Evolutionary conservation across 345 rosid genomes (phyloP).

Genomic region (Syzygium aromaticum): DNA sequence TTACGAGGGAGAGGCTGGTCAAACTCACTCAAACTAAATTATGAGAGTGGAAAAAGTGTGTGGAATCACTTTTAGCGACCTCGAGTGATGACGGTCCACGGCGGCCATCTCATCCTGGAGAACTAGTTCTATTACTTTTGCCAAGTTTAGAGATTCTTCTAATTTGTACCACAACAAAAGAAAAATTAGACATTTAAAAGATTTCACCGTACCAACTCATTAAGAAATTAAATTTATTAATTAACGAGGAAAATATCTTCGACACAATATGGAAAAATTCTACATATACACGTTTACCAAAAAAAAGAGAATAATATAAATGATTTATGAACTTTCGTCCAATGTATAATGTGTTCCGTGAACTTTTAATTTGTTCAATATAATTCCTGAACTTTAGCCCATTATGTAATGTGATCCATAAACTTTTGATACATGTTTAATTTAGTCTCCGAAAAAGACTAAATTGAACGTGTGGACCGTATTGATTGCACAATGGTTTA

Average conservation of each 20-base stretch:
- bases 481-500: too few species aligned
- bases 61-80: neutral
- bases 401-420: too few species aligned
- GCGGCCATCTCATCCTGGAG: neutral
- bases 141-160: neutral
- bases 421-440: too few species aligned
- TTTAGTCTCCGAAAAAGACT: too few species aligned
- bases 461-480: too few species aligned
- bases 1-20: neutral
- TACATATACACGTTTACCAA: neutral
- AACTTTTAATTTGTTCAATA: too few species aligned
- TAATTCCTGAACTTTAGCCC: too few species aligned
- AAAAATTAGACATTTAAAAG: neutral
- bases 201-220: neutral
- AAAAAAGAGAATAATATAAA: too few species aligned
- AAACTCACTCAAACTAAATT: neutral
- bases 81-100: neutral
- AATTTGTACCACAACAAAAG: neutral
- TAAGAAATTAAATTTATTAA: neutral
- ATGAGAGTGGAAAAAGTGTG: neutral
- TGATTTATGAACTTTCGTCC: too few species aligned
- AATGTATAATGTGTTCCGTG: too few species aligned
- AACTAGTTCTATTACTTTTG: neutral
- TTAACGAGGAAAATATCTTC: neutral
- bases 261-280: neutral